Evolutionary conservation across 208 protist genomes (phyloP), one percentile per base, ranked within the genome.

Genomic region (Trypanosomatidae sp.): DNA sequence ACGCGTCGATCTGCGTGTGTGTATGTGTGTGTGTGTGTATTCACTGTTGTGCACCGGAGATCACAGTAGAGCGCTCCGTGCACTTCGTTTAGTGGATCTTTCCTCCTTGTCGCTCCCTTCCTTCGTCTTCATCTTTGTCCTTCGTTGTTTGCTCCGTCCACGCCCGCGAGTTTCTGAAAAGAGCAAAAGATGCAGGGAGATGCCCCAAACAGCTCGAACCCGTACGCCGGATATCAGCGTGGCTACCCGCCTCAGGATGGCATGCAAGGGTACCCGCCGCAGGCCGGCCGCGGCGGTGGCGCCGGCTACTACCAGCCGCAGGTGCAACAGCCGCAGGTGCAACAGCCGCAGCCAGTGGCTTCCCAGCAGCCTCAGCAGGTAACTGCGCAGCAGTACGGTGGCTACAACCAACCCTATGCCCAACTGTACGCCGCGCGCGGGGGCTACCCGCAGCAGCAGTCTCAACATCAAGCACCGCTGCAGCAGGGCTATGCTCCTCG

Each of bases 221-320:
- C 75, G 12, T 74, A 74, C 62, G 80, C 62, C 12, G 60, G 75
- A 22, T 84, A 84, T 58, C 73, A 76, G 36, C 56, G 52, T 50
- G 69, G 69, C 50, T 72, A 72, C 68, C 41, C 68, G 39, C 52
- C 66, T 66, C 69, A 49, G 71, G 64, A 56, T 67, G 62, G 62
- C 39, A 52, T 55, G 59, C 79, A 68, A 36, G 68, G 76, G 9
- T 76, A 83, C 39, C 22, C 70, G 6, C 83, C 85, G 67, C 74
- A 71, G 39, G 73, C 44, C 30, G 66, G 55, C 33, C 71, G 47
- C 3, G 75, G 77, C 44, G 71, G 71, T 55, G 66, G 46, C 33
- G 66, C 44, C n/a, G 71, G 74, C 39, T 79, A 77, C 66, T 77
- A 79, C 36, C 75, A 67, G 0, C 41, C 39, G 33, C 81, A 81